Evolutionary conservation across 176 grass and related monocot species (phyloP).

Genomic region (Cenchrus purpureus): DNA sequence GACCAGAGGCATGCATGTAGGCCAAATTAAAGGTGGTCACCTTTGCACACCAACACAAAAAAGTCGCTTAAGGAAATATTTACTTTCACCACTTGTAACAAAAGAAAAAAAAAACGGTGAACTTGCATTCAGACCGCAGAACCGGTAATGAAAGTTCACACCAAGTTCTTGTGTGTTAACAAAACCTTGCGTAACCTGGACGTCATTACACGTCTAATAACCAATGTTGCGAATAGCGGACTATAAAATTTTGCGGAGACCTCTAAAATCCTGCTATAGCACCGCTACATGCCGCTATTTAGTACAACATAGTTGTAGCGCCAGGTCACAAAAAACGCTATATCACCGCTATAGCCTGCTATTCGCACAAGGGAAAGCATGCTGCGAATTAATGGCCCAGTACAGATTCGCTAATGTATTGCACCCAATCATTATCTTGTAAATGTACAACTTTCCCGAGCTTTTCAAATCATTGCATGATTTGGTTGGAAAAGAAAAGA

Average conservation of each 20-base stretch:
- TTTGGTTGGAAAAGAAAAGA: not conserved
- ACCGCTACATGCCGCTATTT: too few species aligned
- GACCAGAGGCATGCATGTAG: constrained; percentile 14
- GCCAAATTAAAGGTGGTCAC: not conserved
- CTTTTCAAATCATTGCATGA: not conserved
- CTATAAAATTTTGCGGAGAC: too few species aligned
- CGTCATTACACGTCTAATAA: not conserved
- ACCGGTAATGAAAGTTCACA: constrained; percentile 6
- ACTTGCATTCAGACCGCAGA: not conserved
- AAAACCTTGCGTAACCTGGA: not conserved
- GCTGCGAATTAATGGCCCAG: not conserved
- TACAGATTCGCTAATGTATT: not conserved
- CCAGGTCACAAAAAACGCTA: too few species aligned
- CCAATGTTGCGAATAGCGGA: too few species aligned
- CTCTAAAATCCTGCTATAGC: too few species aligned
- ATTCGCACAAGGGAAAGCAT: too few species aligned
- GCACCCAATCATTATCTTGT: not conserved
- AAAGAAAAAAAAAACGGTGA: not conserved
- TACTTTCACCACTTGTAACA: not conserved
- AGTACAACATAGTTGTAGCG: too few species aligned
- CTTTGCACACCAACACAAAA: not conserved
- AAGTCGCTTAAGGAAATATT: not conserved
- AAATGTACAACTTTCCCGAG: not conserved
- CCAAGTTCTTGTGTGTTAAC: not conserved
- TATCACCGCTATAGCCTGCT: too few species aligned